These are phyloP conservation scores for Apiospora sp. DNA, from an alignment of 2,329 filamentous ascomycete species.

Conservation along the genomic window DNA sequence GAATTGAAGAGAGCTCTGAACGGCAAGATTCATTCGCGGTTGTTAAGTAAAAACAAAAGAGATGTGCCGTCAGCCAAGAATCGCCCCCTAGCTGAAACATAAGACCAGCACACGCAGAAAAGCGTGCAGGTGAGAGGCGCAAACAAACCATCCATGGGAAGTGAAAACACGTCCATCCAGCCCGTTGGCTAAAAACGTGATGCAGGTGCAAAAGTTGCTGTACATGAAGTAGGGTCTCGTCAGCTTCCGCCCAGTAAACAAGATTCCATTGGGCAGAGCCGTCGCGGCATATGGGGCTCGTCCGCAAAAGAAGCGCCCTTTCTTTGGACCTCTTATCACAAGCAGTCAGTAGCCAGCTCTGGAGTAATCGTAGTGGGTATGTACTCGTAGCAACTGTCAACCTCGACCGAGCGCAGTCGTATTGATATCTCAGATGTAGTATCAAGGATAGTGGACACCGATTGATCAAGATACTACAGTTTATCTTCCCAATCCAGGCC, in stretches of 20 bases:
- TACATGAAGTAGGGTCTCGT: background rate
- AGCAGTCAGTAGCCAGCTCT: too few species aligned
- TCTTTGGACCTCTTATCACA: background rate
- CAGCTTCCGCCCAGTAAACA: background rate
- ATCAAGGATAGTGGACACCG: background rate
- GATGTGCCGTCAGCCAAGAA: background rate
- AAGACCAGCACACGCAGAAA: background rate
- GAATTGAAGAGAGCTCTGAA: background rate
- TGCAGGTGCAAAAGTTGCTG: background rate
- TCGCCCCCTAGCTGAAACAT: background rate
- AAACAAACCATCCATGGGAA: background rate
- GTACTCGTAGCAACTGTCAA: too few species aligned
- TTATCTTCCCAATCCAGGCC: background rate
- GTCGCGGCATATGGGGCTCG: background rate
- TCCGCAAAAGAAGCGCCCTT: background rate
- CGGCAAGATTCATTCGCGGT: background rate
- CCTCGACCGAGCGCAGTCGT: too few species aligned
- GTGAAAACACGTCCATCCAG: slow-evolving; percentile 10
- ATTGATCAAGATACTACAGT: background rate
- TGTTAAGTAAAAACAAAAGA: background rate
- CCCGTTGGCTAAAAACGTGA: background rate
- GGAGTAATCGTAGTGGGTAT: too few species aligned
- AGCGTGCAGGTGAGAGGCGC: background rate
- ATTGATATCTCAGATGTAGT: too few species aligned
- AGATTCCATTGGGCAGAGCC: background rate